Conservation (phyloP, 768 basidiomycete species). For the Calocybe gangraenosa region DNA sequence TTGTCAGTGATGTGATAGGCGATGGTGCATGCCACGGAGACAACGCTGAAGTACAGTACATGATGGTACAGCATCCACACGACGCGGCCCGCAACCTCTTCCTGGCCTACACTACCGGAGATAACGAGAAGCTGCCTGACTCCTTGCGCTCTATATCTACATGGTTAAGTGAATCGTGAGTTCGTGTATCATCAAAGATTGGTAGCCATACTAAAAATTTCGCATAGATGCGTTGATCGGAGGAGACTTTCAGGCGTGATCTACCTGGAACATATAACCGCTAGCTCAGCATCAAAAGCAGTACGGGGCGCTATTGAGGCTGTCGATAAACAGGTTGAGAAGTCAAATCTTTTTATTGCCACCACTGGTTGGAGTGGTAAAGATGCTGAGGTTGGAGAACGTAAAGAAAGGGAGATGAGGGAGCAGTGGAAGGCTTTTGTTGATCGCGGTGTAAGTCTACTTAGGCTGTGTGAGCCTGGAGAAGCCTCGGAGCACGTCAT, state of each 20-base stretch:
- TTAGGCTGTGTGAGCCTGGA: constrained; percentile 4
- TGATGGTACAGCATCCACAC: constrained; percentile 1
- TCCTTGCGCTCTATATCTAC: constrained; percentile 2
- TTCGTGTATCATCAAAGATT: not conserved
- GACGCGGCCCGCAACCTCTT: constrained; percentile 6
- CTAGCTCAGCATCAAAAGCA: not conserved
- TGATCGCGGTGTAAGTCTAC: constrained; percentile 11
- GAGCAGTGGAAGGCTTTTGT: constrained; percentile 11
- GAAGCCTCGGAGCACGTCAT: constrained; percentile 6
- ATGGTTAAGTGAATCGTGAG: constrained; percentile 13
- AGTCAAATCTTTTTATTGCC: constrained; percentile 6
- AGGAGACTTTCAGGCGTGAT: constrained; percentile 13
- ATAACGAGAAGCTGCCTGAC: constrained; percentile 11
- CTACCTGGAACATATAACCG: constrained; percentile 8
- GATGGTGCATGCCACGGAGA: not conserved
- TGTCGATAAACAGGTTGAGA: constrained; percentile 8
- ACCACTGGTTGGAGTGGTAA: constrained; percentile 9
- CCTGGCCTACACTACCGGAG: constrained; percentile 5
- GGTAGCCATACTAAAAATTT: not conserved
- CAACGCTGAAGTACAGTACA: constrained; percentile 4
- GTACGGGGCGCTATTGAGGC: constrained; percentile 4
- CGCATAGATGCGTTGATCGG: constrained; percentile 1
- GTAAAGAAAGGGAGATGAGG: constrained; percentile 7
- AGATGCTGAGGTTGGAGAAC: not conserved
- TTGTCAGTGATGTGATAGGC: constrained; percentile 7